Conservation (phyloP, 2,329 filamentous ascomycete species). For the Elsinoe necatrix region DNA sequence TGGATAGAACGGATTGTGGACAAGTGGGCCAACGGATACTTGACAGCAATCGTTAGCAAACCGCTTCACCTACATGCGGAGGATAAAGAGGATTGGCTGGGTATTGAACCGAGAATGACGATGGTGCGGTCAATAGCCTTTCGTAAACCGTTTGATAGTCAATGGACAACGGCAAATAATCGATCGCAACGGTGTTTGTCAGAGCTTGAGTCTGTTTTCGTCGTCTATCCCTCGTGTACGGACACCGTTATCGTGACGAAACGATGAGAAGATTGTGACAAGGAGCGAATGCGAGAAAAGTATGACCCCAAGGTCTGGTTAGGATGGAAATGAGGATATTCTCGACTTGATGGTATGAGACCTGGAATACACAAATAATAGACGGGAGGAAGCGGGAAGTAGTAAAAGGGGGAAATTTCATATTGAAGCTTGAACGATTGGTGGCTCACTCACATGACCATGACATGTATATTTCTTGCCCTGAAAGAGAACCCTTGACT, state of each 20-base stretch:
- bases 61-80: not conserved
- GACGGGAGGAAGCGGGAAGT: conserved; percentile 2
- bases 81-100: not conserved
- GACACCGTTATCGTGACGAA: not conserved
- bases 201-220: conserved; percentile 14
- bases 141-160: conserved; percentile 6
- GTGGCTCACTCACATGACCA: conserved; percentile 2
- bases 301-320: not conserved
- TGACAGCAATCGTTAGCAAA: conserved; percentile 8
- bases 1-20: not conserved
- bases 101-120: conserved; percentile 9
- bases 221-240: not conserved
- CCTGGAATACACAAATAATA: not conserved
- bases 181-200: conserved; percentile 15
- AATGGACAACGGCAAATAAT: conserved; percentile 13
- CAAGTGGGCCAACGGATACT: conserved; percentile 11
- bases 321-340: conserved; percentile 9
- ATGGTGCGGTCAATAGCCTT: conserved; percentile 4
- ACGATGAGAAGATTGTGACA: not conserved
- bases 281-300: not conserved
- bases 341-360: not conserved
- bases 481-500: not conserved
- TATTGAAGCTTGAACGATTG: conserved; percentile 5
- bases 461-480: not conserved
- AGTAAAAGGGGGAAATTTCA: conserved; percentile 12